phyloP scores from a whole-genome alignment of 2,329 filamentous ascomycete genomes.

The Fusarium euwallaceae region DNA sequence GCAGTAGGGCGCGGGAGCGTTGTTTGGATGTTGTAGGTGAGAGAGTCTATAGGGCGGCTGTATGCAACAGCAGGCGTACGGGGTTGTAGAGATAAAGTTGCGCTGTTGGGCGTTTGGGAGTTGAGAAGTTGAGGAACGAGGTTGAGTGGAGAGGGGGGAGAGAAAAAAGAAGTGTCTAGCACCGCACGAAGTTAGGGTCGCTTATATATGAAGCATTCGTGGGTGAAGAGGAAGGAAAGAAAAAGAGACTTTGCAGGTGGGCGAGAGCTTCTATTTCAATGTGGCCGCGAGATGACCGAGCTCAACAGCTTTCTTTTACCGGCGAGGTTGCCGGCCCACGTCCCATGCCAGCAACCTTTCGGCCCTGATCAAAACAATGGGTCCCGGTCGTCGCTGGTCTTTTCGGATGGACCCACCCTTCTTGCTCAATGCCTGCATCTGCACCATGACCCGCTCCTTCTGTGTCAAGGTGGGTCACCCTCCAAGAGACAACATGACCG shows the following conservation, averaged over 20 bases:
- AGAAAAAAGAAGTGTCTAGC: slow-evolving; percentile 51
- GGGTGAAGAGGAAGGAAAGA: slow-evolving; percentile 59
- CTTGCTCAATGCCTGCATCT: slow-evolving; percentile 34
- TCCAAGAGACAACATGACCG: slow-evolving; percentile 33
- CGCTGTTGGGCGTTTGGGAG: slow-evolving; percentile 33
- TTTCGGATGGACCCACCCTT: slow-evolving; percentile 28
- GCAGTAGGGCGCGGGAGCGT: slow-evolving; percentile 33
- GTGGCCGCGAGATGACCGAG: slow-evolving; percentile 38
- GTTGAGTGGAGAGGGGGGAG: slow-evolving; percentile 45
- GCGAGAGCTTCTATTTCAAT: slow-evolving; percentile 58
- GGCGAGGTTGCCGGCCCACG: slow-evolving; percentile 46
- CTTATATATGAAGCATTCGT: slow-evolving; percentile 63
- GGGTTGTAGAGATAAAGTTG: slow-evolving; percentile 23
- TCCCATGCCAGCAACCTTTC: slow-evolving; percentile 46
- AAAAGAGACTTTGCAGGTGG: slow-evolving; percentile 48
- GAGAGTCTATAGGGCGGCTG: slow-evolving; percentile 35
- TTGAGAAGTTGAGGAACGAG: slow-evolving; percentile 44
- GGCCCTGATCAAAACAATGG: slow-evolving; percentile 44
- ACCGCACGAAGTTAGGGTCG: slow-evolving; percentile 64
- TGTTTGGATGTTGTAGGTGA: slow-evolving; percentile 17
- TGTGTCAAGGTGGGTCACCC: neutral
- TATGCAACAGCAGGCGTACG: slow-evolving; percentile 40
- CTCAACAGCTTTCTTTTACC: slow-evolving; percentile 38
- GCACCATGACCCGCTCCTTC: slow-evolving; percentile 21
- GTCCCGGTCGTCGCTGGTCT: slow-evolving; percentile 30